These are phyloP conservation scores for Xanthoparmelia taractica DNA, from an alignment of 495 filamentous ascomycete genomes.

Conservation along the genomic window DNA sequence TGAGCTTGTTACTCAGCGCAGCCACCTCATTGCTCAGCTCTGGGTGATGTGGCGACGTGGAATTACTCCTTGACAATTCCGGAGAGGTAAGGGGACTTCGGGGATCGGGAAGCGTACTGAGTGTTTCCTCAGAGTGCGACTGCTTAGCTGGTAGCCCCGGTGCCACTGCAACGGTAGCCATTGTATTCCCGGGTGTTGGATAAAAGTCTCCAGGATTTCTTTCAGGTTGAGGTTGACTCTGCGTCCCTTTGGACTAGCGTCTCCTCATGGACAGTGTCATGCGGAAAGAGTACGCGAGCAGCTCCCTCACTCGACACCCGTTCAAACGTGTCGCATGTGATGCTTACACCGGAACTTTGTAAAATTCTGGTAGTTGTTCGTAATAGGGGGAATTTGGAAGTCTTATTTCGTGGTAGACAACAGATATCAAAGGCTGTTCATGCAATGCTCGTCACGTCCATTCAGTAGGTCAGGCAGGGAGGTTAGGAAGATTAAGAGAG, in stretches of 20 bases:
- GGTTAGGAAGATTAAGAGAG: background rate
- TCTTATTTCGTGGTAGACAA: background rate
- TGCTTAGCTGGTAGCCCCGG: slow-evolving; percentile 27
- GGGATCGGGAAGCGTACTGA: slow-evolving; percentile 48
- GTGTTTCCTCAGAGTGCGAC: slow-evolving; percentile 35
- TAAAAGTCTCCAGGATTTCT: background rate
- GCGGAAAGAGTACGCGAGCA: slow-evolving; percentile 1
- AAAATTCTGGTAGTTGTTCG: background rate
- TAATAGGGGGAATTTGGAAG: background rate
- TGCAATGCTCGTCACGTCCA: background rate
- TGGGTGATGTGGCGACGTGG: slow-evolving; percentile 51
- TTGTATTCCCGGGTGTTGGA: slow-evolving; percentile 12
- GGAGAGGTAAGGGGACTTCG: slow-evolving; percentile 32
- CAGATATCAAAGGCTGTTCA: background rate
- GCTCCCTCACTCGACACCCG: background rate
- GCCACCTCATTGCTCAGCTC: slow-evolving; percentile 85
- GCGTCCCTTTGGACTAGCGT: background rate
- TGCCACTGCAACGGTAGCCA: slow-evolving; percentile 26
- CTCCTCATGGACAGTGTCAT: background rate
- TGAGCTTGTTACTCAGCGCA: slow-evolving; percentile 84
- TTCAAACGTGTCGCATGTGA: background rate
- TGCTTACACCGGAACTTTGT: background rate
- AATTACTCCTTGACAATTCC: slow-evolving; percentile 35
- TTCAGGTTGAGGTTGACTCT: background rate
- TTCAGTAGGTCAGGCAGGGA: background rate